These are phyloP conservation scores for Aspergillus haitiensis DNA, from an alignment of 495 filamentous ascomycete genomes.

Conservation along the genomic window DNA sequence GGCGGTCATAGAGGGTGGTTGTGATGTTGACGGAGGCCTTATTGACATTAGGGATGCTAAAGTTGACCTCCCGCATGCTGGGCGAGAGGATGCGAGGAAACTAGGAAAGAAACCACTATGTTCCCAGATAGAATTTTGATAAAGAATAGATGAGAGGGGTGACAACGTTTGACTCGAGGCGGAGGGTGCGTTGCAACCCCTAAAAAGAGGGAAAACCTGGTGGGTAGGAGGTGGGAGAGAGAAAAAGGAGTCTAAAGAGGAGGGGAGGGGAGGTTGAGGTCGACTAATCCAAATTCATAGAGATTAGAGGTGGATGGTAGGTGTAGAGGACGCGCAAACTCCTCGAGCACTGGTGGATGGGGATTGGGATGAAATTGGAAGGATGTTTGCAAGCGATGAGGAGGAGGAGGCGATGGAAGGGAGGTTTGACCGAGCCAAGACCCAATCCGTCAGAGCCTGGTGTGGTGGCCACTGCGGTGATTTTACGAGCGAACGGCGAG, in stretches of 20 bases:
- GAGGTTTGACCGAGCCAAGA: slow-evolving; percentile 29
- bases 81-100: slow-evolving; percentile 21
- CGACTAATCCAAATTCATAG: slow-evolving; percentile 21
- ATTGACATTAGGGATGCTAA: slow-evolving; percentile 99
- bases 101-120: background rate
- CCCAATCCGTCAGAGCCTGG: slow-evolving; percentile 24
- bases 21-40: slow-evolving; percentile 99
- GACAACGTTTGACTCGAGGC: background rate
- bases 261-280: background rate
- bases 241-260: background rate
- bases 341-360: slow-evolving; percentile 16
- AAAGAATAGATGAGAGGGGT: background rate
- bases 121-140: slow-evolving; percentile 5
- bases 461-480: slow-evolving; percentile 14
- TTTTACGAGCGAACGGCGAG: slow-evolving; percentile 11
- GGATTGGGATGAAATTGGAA: slow-evolving; percentile 6
- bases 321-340: slow-evolving; percentile 6
- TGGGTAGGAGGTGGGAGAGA: slow-evolving; percentile 9
- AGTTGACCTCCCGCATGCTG: slow-evolving; percentile 97
- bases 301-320: background rate
- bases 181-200: slow-evolving; percentile 18
- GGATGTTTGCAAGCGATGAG: slow-evolving; percentile 21
- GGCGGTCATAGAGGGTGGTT: slow-evolving; percentile 94
- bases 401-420: slow-evolving; percentile 20
- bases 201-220: slow-evolving; percentile 22